Evolutionary conservation across 768 basidiomycete genomes (phyloP), one percentile per base, ranked within the genome.

Genomic region (Boletus reticuloceps): DNA sequence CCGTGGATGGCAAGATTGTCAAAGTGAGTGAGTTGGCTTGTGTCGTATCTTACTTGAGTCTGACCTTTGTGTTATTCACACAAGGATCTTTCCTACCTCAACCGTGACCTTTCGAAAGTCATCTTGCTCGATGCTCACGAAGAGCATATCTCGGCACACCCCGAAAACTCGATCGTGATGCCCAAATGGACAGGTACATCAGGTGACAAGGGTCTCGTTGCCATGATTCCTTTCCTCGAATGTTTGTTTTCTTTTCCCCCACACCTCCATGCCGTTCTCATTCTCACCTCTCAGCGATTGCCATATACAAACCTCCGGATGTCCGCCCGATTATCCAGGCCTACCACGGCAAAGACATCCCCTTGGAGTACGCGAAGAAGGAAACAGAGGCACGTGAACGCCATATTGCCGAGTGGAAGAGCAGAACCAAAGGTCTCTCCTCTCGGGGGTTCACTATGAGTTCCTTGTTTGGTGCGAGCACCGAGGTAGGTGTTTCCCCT

Each of bases 211-310:
- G 92, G 90, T 0, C 82, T 98, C 39, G 70, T 98, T 19, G 87
- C 86, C n/a, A 81, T 98, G 79, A 94, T 99, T 60, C 96, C 96
- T 1, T 98, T 98, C 85, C 80, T 99, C 5, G 97, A 98, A 77
- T 94, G 94, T 79, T 64, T 51, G 79, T 74, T 10, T n/a, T 7
- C 29, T 20, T 47, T 16, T 56, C 47, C 2, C 22, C 16, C 27
- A 6, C 39, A 2, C 22, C 16, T 2, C 17, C n/a, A 31, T 46
- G 13, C 19, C 31, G 13, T 52, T 27, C 34, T 52, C 39, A 59
- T 25, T 1, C 19, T 34, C 14, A 16, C 11, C 8, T 20, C 27
- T 36, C 63, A 96, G 96, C 97, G 8, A 88, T 99, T 55, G 95
- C 86, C 1, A 95, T 98, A 61, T 94, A 93, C 76, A 87, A 86